These are phyloP conservation scores for Phytophthora ohioensis DNA, from an alignment of 352 stramenopile genomes.

Conservation along the genomic window DNA sequence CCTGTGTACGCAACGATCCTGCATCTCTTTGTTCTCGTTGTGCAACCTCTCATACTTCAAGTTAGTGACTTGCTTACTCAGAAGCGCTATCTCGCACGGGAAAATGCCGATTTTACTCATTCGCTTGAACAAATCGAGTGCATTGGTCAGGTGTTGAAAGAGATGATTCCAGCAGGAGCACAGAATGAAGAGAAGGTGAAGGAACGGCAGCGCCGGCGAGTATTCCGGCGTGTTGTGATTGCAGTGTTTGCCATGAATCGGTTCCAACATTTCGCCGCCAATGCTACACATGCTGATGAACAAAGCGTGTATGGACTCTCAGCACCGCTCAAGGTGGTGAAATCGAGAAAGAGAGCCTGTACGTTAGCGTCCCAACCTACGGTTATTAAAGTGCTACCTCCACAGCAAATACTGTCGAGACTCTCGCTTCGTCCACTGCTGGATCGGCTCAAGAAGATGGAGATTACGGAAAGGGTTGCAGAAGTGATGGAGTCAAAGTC, in stretches of 20 bases:
- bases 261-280: slow-evolving; percentile 42
- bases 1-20: slow-evolving; percentile 56
- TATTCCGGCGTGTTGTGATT: slow-evolving; percentile 65
- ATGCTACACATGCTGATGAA: neutral
- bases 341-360: slow-evolving; percentile 25
- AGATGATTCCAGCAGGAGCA: slow-evolving; percentile 49
- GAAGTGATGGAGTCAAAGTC: slow-evolving; percentile 36
- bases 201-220: slow-evolving; percentile 22
- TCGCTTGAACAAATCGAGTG: slow-evolving; percentile 68
- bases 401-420: slow-evolving; percentile 36
- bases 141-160: slow-evolving; percentile 64
- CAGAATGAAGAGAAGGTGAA: slow-evolving; percentile 21
- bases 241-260: slow-evolving; percentile 79
- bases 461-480: slow-evolving; percentile 44
- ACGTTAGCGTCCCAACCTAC: slow-evolving; percentile 32
- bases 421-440: slow-evolving; percentile 46
- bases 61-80: slow-evolving; percentile 70
- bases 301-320: slow-evolving; percentile 47
- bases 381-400: slow-evolving; percentile 61
- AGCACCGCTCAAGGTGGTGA: slow-evolving; percentile 48
- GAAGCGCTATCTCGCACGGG: slow-evolving; percentile 59
- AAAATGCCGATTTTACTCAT: slow-evolving; percentile 57
- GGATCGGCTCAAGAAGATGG: slow-evolving; percentile 45
- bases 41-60: slow-evolving; percentile 69
- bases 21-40: slow-evolving; percentile 69